Conservation (phyloP, 768 basidiomycete species). For the Naematelia encephala region DNA sequence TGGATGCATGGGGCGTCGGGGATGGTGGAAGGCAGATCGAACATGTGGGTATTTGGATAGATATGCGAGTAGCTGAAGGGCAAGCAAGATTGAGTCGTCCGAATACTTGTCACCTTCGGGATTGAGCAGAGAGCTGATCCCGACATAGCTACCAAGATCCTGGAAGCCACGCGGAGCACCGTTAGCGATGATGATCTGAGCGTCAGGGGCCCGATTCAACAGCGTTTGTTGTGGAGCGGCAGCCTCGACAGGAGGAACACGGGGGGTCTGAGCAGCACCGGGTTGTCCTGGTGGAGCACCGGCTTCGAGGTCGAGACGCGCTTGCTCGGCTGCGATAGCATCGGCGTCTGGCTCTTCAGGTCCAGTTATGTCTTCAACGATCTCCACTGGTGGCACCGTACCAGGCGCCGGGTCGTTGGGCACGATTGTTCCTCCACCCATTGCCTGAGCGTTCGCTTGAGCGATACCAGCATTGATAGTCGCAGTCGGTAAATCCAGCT, state of each 20-base stretch:
- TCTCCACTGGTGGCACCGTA: slow-evolving; percentile 22
- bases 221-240: slow-evolving; percentile 13
- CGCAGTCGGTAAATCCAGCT: slow-evolving; percentile 37
- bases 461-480: slow-evolving; percentile 28
- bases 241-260: slow-evolving; percentile 28
- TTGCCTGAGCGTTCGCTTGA: slow-evolving; percentile 26
- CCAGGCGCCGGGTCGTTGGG: slow-evolving; percentile 19
- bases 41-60: slow-evolving; percentile 98
- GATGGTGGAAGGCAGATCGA: slow-evolving; percentile 89
- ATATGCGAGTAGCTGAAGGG: slow-evolving; percentile 90
- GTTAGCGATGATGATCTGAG: slow-evolving; percentile 49
- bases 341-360: slow-evolving; percentile 77
- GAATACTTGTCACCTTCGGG: slow-evolving; percentile 58
- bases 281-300: slow-evolving; percentile 89
- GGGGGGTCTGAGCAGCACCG: slow-evolving; percentile 57
- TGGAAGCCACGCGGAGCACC: slow-evolving; percentile 49
- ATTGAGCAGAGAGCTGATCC: slow-evolving; percentile 35
- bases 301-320: slow-evolving; percentile 39
- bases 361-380: slow-evolving; percentile 19
- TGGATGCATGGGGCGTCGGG: slow-evolving; percentile 51
- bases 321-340: slow-evolving; percentile 58
- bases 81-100: slow-evolving; percentile 88
- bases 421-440: slow-evolving; percentile 18
- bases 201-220: slow-evolving; percentile 4
- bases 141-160: slow-evolving; percentile 46